Evolutionary conservation across 768 basidiomycete species (phyloP).

Genomic region (Suillus discolor): DNA sequence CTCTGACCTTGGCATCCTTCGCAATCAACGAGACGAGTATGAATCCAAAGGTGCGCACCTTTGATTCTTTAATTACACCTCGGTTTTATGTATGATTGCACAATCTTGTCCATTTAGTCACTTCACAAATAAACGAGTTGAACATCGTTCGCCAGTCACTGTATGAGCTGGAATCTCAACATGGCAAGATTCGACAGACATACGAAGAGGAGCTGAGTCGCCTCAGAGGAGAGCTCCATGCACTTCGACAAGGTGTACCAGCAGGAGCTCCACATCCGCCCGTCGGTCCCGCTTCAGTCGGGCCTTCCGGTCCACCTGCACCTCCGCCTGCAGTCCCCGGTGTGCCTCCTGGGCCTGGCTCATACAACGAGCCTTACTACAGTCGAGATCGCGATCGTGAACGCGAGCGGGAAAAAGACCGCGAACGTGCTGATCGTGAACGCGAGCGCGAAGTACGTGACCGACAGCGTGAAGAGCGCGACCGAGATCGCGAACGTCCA

Average conservation of each 20-base stretch:
- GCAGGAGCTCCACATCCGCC: slow-evolving; percentile 36
- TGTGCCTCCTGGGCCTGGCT: slow-evolving; percentile 33
- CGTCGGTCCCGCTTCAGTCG: slow-evolving; percentile 36
- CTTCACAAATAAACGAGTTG: slow-evolving; percentile 85
- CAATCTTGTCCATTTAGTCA: slow-evolving; percentile 46
- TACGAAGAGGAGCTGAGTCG: slow-evolving; percentile 85
- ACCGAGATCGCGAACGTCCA: slow-evolving; percentile 49
- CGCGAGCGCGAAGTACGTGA: slow-evolving; percentile 41
- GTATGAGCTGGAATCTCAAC: slow-evolving; percentile 89
- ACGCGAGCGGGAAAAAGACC: slow-evolving; percentile 44
- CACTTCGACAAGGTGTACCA: slow-evolving; percentile 44
- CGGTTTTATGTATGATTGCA: slow-evolving; percentile 15
- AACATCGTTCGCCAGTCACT: slow-evolving; percentile 87
- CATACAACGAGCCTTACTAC: slow-evolving; percentile 41
- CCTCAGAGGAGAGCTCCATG: slow-evolving; percentile 68
- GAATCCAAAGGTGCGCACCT: slow-evolving; percentile 77
- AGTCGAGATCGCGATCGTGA: slow-evolving; percentile 39
- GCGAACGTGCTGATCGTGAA: slow-evolving; percentile 43
- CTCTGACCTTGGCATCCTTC: slow-evolving; percentile 64
- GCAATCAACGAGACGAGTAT: slow-evolving; percentile 85
- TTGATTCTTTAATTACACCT: not conserved
- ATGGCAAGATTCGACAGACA: slow-evolving; percentile 81
- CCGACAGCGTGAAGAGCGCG: slow-evolving; percentile 40
- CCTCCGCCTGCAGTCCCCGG: slow-evolving; percentile 34
- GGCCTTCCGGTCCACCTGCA: slow-evolving; percentile 35